These are phyloP conservation scores for Trametes gibbosa DNA, from an alignment of 768 basidiomycete species.

Conservation along the genomic window DNA sequence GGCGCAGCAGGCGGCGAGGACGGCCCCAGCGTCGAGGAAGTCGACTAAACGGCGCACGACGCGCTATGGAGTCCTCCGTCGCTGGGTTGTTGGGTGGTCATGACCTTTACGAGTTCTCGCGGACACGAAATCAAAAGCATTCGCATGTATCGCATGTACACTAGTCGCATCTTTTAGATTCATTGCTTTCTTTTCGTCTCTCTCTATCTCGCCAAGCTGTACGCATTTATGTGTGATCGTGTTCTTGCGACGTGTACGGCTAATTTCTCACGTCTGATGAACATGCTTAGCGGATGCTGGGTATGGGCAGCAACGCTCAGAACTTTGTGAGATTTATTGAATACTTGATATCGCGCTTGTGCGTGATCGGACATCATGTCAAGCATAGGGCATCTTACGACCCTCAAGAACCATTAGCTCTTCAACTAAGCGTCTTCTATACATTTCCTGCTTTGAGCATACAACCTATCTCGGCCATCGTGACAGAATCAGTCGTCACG, in stretches of 20 bases:
- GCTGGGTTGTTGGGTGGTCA: slow-evolving; percentile 8
- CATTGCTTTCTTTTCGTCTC: slow-evolving; percentile 1
- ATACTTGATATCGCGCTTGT: too few species aligned
- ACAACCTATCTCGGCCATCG: too few species aligned
- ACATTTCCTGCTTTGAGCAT: too few species aligned
- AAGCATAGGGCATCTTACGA: too few species aligned
- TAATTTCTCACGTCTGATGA: neutral
- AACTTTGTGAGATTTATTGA: too few species aligned
- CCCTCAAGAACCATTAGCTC: too few species aligned
- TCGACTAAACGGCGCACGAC: slow-evolving; percentile 51
- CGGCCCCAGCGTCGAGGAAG: slow-evolving; percentile 90
- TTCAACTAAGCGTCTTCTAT: too few species aligned
- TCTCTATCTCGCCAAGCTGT: neutral
- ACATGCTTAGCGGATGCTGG: too few species aligned
- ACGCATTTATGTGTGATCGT: neutral
- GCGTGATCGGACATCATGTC: too few species aligned
- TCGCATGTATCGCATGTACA: slow-evolving; percentile 18
- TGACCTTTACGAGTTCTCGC: slow-evolving; percentile 11
- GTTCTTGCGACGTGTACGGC: neutral
- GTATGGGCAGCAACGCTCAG: too few species aligned
- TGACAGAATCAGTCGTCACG: too few species aligned
- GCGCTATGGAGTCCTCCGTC: neutral
- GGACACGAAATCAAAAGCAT: slow-evolving; percentile 18
- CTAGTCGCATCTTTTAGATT: slow-evolving; percentile 18
- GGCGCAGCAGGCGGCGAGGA: slow-evolving; percentile 64